A percentile compares a stretch with the other conserved stretches of the same genome.
phyloP scores from a whole-genome alignment of 257 asterid species.

The Datura wrightii region DNA sequence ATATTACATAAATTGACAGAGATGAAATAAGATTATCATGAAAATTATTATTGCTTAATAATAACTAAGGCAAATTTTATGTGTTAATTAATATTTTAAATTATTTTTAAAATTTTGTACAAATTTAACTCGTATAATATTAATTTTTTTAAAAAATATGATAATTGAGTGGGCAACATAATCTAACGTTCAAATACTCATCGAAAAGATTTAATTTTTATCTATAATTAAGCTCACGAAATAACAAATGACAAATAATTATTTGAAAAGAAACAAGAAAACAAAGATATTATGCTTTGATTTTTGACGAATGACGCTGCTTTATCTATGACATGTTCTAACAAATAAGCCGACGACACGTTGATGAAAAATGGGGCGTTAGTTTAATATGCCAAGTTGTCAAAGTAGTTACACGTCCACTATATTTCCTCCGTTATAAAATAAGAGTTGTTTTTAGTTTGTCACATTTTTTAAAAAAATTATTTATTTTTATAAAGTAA shows the following conservation, averaged over 20 bases:
- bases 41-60: not conserved
- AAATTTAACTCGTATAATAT: not conserved
- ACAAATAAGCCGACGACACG: constrained; percentile 13
- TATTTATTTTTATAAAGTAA: too few relatives aligned
- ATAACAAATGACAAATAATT: not conserved
- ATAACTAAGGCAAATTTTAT: not conserved
- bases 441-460: too few relatives aligned
- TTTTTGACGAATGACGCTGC: constrained; percentile 19
- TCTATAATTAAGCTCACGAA: not conserved
- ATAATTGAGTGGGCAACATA: not conserved
- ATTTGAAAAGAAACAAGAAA: not conserved
- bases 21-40: too few relatives aligned
- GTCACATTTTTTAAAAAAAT: too few relatives aligned
- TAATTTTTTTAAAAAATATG: not conserved
- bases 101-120: not conserved
- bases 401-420: not conserved
- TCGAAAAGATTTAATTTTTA: constrained; percentile 6
- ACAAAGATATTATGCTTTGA: not conserved
- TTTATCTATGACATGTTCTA: constrained; percentile 19
- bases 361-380: not conserved
- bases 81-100: not conserved
- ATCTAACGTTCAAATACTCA: not conserved
- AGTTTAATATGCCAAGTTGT: not conserved
- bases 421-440: too few relatives aligned
- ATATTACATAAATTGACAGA: too few relatives aligned